Evolutionary conservation across 768 basidiomycete genomes (phyloP).

Genomic region (Pseudohyphozyma bogoriensis): DNA sequence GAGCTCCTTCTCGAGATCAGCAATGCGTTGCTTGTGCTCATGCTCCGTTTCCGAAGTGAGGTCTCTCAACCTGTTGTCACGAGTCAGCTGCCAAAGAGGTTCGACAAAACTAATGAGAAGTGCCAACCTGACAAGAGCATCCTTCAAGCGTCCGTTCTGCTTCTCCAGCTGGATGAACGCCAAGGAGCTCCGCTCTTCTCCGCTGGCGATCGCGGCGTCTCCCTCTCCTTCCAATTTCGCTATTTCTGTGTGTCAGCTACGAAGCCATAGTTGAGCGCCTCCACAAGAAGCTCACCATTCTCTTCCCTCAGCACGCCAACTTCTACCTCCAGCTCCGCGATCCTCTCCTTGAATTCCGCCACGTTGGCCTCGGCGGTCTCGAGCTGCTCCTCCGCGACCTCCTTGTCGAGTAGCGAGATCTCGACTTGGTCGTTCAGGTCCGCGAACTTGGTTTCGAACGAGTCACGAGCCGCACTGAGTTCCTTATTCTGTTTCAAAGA

Average conservation of each 20-base stretch:
- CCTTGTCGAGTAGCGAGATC: constrained; percentile 89
- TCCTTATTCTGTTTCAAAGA: constrained; percentile 57
- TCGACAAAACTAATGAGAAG: not conserved
- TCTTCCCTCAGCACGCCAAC: constrained; percentile 21
- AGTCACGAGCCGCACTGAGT: constrained; percentile 56
- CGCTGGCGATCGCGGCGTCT: constrained; percentile 32
- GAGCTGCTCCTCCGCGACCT: constrained; percentile 86
- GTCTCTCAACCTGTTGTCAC: constrained; percentile 60
- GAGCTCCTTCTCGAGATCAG: constrained; percentile 84
- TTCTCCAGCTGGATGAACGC: constrained; percentile 75
- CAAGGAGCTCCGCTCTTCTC: constrained; percentile 41
- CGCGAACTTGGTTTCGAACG: constrained; percentile 58
- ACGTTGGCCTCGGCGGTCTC: constrained; percentile 69
- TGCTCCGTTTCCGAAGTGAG: constrained; percentile 76
- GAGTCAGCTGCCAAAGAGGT: not conserved
- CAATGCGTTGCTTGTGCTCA: constrained; percentile 66
- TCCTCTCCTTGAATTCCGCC: constrained; percentile 47
- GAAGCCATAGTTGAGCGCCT: constrained; percentile 19
- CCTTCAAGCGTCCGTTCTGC: constrained; percentile 90
- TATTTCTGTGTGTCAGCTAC: too few relatives aligned
- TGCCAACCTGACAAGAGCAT: constrained; percentile 70
- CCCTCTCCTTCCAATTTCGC: constrained; percentile 31
- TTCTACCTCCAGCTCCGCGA: constrained; percentile 24
- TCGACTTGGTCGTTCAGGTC: constrained; percentile 86
- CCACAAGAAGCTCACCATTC: constrained; percentile 7